Conservation (phyloP, 345 rosid genomes). For the Dipteronia sinensis region DNA sequence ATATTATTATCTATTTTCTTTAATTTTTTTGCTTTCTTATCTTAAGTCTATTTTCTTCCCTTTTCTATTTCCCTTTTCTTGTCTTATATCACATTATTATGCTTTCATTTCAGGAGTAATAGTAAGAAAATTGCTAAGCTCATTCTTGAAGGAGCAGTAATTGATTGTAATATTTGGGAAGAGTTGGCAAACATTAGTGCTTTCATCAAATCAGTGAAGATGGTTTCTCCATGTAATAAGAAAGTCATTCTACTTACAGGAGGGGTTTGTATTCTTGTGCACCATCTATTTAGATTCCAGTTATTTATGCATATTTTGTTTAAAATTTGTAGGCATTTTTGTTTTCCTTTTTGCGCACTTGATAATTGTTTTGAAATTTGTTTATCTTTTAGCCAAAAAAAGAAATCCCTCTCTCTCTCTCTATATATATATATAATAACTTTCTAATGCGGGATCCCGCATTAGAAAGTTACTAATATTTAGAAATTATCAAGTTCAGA, state of each 20-base stretch:
- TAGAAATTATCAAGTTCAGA: no score
- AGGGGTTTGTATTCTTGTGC: conserved; percentile 50
- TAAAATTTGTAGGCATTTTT: not conserved
- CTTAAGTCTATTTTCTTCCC: not conserved
- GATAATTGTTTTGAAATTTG: not conserved
- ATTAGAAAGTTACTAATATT: no score
- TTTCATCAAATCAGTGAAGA: conserved; percentile 48
- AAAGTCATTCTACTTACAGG: conserved; percentile 51
- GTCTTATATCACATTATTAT: not conserved
- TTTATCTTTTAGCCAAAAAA: no score
- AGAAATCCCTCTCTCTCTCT: not conserved
- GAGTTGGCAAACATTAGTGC: conserved; percentile 47
- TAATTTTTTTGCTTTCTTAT: not conserved
- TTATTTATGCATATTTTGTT: not conserved
- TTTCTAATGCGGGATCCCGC: no score
- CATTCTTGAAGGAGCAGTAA: conserved; percentile 47
- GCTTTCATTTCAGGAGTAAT: conserved; percentile 44
- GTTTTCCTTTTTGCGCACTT: not conserved
- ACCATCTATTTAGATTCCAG: not conserved
- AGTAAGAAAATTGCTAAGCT: conserved; percentile 54
- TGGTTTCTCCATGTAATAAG: conserved; percentile 52
- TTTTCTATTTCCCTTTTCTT: not conserved
- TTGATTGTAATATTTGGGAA: conserved; percentile 71
- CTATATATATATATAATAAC: not conserved
- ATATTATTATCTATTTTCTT: not conserved